A percentile compares a stretch with the other conserved stretches of the same genome.
phyloP scores from a whole-genome alignment of 2,329 filamentous ascomycete species.

The Pezicula neosporulosa region DNA sequence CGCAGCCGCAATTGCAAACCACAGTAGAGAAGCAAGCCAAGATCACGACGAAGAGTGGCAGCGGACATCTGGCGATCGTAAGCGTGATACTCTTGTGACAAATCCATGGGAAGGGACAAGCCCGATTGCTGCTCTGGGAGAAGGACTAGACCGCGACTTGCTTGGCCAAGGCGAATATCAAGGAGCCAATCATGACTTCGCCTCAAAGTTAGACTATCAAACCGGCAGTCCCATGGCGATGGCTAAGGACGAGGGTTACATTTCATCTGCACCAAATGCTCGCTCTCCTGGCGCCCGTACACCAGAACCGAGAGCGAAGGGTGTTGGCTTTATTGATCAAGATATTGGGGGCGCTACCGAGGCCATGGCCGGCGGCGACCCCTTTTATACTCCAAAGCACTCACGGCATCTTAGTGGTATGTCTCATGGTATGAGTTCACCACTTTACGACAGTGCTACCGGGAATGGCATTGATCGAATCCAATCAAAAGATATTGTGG shows the following conservation, averaged over 20 bases:
- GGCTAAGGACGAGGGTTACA: conserved; percentile 85
- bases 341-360: conserved; percentile 49
- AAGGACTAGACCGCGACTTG: conserved; percentile 39
- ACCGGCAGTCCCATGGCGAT: conserved; percentile 52
- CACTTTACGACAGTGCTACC: conserved; percentile 85
- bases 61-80: conserved; percentile 57
- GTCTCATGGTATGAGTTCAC: conserved; percentile 87
- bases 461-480: conserved; percentile 88
- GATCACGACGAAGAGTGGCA: conserved; percentile 63
- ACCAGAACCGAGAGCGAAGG: conserved; percentile 40
- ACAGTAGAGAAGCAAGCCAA: conserved; percentile 52
- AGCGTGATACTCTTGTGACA: conserved; percentile 63
- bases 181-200: conserved; percentile 36
- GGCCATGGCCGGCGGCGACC: conserved; percentile 51
- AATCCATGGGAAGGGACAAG: conserved; percentile 66
- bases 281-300: conserved; percentile 45
- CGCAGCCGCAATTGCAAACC: conserved; percentile 46
- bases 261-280: conserved; percentile 64
- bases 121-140: conserved; percentile 46
- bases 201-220: conserved; percentile 25
- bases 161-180: conserved; percentile 32
- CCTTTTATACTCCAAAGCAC: conserved; percentile 60
- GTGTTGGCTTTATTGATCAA: conserved; percentile 46
- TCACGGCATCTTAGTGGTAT: conserved; percentile 76
- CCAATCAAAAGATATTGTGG: conserved; percentile 93